phyloP scores from a whole-genome alignment of 208 protist species.

The Trypanosoma theileri region DNA sequence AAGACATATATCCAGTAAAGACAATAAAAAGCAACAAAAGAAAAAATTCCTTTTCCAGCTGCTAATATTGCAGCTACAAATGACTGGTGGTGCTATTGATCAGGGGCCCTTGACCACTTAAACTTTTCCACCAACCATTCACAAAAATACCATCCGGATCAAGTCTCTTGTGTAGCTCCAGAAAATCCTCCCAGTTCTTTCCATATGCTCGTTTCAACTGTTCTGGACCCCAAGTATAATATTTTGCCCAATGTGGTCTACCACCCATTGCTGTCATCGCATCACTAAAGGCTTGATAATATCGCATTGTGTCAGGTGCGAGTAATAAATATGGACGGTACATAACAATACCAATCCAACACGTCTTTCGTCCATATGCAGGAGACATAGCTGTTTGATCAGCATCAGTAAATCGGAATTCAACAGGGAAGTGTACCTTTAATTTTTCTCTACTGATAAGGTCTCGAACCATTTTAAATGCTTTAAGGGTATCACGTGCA shows the following conservation, averaged over 20 bases:
- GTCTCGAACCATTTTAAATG: constrained; percentile 43
- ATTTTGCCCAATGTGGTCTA: constrained; percentile 83
- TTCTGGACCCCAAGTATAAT: constrained; percentile 54
- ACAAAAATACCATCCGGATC: constrained; percentile 66
- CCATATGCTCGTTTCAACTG: constrained; percentile 52
- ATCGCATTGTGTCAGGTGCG: constrained; percentile 57
- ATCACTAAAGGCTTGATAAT: constrained; percentile 59
- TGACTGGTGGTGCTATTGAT: constrained; percentile 31
- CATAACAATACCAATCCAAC: constrained; percentile 89
- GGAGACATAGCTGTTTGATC: constrained; percentile 68
- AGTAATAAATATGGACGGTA: constrained; percentile 57
- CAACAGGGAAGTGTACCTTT: constrained; percentile 81
- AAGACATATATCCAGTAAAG: not conserved
- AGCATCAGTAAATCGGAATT: constrained; percentile 68
- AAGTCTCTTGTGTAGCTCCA: constrained; percentile 45
- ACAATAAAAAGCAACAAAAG: constrained; percentile 2
- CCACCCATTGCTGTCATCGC: constrained; percentile 68
- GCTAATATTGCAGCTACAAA: constrained; percentile 1
- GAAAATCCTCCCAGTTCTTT: constrained; percentile 57
- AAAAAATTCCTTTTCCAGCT: not conserved
- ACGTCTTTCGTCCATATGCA: constrained; percentile 51
- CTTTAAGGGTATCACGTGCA: constrained; percentile 38
- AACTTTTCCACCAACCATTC: constrained; percentile 66
- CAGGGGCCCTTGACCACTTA: constrained; percentile 30
- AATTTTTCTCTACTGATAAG: constrained; percentile 58